A percentile compares a stretch with the other conserved stretches of the same genome.
Conservation (phyloP, 23 red algal species). For the Gracilariopsis chorda region DNA sequence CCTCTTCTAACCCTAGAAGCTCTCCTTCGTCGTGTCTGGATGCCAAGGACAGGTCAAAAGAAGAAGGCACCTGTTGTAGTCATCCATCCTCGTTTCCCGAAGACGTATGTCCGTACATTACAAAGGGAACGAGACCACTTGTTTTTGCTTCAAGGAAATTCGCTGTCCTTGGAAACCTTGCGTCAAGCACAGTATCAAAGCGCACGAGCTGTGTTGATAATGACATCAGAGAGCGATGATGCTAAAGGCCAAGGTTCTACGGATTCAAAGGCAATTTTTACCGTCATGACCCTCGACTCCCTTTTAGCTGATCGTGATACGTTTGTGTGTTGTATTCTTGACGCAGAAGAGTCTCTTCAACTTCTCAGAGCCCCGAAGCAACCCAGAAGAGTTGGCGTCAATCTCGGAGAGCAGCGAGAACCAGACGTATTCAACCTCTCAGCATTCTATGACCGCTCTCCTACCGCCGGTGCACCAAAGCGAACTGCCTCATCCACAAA, state of each 20-base stretch:
- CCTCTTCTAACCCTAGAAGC: conserved; percentile 58
- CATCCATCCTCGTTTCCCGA: conserved; percentile 72
- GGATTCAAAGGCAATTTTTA: conserved; percentile 79
- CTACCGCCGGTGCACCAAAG: neutral
- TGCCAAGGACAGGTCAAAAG: conserved; percentile 38
- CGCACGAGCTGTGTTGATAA: conserved; percentile 65
- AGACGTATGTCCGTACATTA: conserved; percentile 46
- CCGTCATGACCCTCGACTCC: conserved; percentile 80
- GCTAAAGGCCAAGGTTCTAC: conserved; percentile 32
- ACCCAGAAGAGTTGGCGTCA: conserved; percentile 44
- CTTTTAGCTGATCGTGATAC: conserved; percentile 58
- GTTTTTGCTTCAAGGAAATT: conserved; percentile 63
- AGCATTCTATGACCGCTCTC: conserved; percentile 5
- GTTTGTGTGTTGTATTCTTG: conserved; percentile 80
- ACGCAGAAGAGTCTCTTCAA: conserved; percentile 68
- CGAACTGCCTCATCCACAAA: conserved; percentile 14
- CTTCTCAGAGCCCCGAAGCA: conserved; percentile 51
- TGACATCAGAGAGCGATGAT: conserved; percentile 57
- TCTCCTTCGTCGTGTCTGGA: conserved; percentile 71
- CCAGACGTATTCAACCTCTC: conserved; percentile 23
- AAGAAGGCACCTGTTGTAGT: conserved; percentile 66
- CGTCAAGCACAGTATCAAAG: conserved; percentile 75
- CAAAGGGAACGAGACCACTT: conserved; percentile 22
- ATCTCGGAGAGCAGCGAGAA: conserved; percentile 51
- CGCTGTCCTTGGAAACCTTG: conserved; percentile 65